Evolutionary conservation across 768 basidiomycete species (phyloP).

Genomic region (Xanthoconium purpureum): DNA sequence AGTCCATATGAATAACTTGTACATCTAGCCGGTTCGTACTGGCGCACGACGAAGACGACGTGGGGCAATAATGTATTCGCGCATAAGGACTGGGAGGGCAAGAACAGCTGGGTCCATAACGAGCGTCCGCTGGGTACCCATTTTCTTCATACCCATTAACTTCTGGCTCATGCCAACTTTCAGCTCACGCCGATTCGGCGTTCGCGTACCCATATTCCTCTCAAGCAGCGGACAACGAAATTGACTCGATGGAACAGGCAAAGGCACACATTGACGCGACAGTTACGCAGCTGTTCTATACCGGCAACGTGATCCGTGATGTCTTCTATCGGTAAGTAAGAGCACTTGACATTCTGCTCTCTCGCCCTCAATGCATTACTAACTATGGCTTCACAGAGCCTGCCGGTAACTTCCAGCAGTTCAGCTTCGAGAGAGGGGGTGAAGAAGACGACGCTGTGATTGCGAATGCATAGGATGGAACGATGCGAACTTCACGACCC

Average conservation of each 20-base stretch:
- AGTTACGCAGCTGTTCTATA: constrained; percentile 87
- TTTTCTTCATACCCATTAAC: background rate
- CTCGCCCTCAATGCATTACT: constrained; percentile 6
- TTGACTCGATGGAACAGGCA: constrained; percentile 67
- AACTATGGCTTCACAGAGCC: constrained; percentile 91
- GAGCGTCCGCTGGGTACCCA: constrained; percentile 64
- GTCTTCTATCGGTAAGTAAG: constrained; percentile 62
- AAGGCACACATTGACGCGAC: constrained; percentile 83
- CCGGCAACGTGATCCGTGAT: constrained; percentile 77
- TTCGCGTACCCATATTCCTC: constrained; percentile 81
- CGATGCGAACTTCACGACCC: constrained; percentile 90
- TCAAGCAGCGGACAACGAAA: constrained; percentile 43
- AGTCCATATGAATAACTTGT: background rate
- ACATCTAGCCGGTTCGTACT: constrained; percentile 35
- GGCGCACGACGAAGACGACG: constrained; percentile 73
- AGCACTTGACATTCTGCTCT: background rate
- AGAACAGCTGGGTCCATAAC: constrained; percentile 63
- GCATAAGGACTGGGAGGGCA: constrained; percentile 90
- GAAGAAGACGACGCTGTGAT: constrained; percentile 86
- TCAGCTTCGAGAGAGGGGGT: constrained; percentile 93
- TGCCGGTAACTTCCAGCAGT: constrained; percentile 95
- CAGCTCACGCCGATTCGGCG: constrained; percentile 5
- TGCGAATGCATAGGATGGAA: constrained; percentile 93
- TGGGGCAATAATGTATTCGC: constrained; percentile 92
- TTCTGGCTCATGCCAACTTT: background rate